Evolutionary conservation across 805 yeast species (phyloP).

Genomic region (Millerozyma miso): DNA sequence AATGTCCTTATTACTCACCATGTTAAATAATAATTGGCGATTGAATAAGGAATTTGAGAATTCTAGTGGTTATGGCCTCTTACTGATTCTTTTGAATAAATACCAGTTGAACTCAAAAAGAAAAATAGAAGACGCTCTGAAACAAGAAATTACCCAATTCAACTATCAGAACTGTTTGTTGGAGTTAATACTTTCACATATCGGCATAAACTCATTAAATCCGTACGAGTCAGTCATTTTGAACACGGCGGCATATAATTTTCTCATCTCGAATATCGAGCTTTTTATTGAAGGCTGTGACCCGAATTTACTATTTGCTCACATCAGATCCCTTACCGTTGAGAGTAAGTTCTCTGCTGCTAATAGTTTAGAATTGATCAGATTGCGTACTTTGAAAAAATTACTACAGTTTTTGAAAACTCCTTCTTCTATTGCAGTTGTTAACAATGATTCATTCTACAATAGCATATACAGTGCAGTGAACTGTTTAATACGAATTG

Average conservation of each 20-base stretch:
- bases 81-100: slow-evolving; percentile 49
- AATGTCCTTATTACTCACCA: slow-evolving; percentile 38
- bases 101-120: slow-evolving; percentile 30
- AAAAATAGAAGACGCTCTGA: slow-evolving; percentile 3
- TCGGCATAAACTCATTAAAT: slow-evolving; percentile 51
- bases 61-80: slow-evolving; percentile 55
- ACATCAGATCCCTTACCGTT: slow-evolving; percentile 51
- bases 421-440: slow-evolving; percentile 9
- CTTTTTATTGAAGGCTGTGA: slow-evolving; percentile 60
- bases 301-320: slow-evolving; percentile 51
- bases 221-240: slow-evolving; percentile 55
- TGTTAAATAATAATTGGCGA: slow-evolving; percentile 47
- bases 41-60: slow-evolving; percentile 55
- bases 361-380: slow-evolving; percentile 50
- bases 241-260: slow-evolving; percentile 54
- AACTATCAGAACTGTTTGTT: slow-evolving; percentile 30
- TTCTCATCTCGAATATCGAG: slow-evolving; percentile 51
- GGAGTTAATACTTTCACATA: slow-evolving; percentile 44
- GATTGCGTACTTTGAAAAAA: slow-evolving; percentile 46
- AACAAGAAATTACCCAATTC: slow-evolving; percentile 8
- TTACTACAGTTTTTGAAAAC: slow-evolving; percentile 49
- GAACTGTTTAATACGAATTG: slow-evolving; percentile 23
- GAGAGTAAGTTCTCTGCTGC: slow-evolving; percentile 47
- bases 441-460: slow-evolving; percentile 6
- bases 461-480: slow-evolving; percentile 20